These are phyloP conservation scores for Ustanciosporium gigantosporum DNA, from an alignment of 1,284 basidiomycete species.

Conservation along the genomic window DNA sequence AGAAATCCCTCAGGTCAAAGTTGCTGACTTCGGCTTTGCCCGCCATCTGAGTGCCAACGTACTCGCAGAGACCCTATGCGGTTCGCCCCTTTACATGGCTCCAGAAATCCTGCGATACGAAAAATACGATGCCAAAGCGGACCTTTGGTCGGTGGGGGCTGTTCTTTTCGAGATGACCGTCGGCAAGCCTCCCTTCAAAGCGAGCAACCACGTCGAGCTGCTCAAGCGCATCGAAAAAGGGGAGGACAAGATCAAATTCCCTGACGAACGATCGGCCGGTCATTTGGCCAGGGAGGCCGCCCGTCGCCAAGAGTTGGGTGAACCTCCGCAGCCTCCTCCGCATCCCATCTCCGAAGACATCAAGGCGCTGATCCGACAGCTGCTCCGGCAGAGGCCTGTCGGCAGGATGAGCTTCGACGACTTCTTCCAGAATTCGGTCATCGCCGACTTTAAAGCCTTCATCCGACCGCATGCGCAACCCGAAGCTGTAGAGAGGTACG, in stretches of 20 bases:
- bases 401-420: slow-evolving; percentile 88
- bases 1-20: slow-evolving; percentile 65
- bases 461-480: slow-evolving; percentile 25
- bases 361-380: slow-evolving; percentile 79
- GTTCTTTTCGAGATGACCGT: slow-evolving; percentile 95
- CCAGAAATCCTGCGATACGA: slow-evolving; percentile 96
- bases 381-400: slow-evolving; percentile 81
- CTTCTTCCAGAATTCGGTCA: slow-evolving; percentile 71
- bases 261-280: slow-evolving; percentile 69
- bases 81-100: slow-evolving; percentile 98
- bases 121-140: slow-evolving; percentile 96
- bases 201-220: slow-evolving; percentile 93
- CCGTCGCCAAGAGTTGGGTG: slow-evolving; percentile 45
- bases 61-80: slow-evolving; percentile 96
- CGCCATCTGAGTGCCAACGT: slow-evolving; percentile 85
- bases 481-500: slow-evolving; percentile 28
- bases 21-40: slow-evolving; percentile 96
- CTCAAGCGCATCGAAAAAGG: slow-evolving; percentile 89
- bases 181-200: slow-evolving; percentile 90
- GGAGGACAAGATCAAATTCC: slow-evolving; percentile 70
- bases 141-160: slow-evolving; percentile 96
- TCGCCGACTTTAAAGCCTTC: slow-evolving; percentile 37
- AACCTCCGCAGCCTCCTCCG: slow-evolving; percentile 45
- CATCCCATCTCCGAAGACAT: slow-evolving; percentile 75
- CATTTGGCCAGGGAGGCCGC: slow-evolving; percentile 48